A percentile compares a stretch with the other conserved stretches of the same genome.
Conservation (phyloP, 2,329 filamentous ascomycete species). For the Aspergillus hortae region DNA sequence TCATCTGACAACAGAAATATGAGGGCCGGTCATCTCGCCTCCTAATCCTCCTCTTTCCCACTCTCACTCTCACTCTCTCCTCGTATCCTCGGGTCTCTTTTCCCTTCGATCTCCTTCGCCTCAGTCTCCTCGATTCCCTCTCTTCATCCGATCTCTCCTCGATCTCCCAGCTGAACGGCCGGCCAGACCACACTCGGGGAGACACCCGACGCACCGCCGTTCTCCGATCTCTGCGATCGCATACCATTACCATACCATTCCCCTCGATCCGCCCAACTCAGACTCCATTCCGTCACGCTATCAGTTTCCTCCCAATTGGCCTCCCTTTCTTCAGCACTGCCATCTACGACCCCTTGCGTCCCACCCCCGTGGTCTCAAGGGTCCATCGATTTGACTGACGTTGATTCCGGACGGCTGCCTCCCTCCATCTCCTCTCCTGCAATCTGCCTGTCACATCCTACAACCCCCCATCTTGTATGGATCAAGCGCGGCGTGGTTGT, state of each 20-base stretch:
- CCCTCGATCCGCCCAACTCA: neutral
- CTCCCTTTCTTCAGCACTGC: neutral
- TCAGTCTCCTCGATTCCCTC: neutral
- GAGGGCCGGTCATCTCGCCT: neutral
- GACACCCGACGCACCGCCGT: too few species aligned
- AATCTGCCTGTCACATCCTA: slow-evolving; percentile 1
- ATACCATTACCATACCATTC: neutral
- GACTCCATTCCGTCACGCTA: neutral
- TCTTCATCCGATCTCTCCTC: neutral
- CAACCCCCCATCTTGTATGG: slow-evolving; percentile 27
- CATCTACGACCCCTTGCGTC: neutral
- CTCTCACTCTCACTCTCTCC: neutral
- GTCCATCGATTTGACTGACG: too few species aligned
- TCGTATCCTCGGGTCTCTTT: neutral
- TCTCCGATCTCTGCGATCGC: too few species aligned
- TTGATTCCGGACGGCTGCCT: neutral
- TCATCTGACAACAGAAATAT: neutral
- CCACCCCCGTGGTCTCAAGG: neutral
- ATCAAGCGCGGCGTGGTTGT: slow-evolving; percentile 26
- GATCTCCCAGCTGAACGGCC: too few species aligned
- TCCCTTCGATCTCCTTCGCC: neutral
- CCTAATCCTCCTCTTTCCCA: neutral
- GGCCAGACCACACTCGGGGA: too few species aligned
- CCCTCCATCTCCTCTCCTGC: neutral
- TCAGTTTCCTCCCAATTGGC: neutral